phyloP scores from a whole-genome alignment of 2,329 filamentous ascomycete genomes.

The Helicocarpus griseus region DNA sequence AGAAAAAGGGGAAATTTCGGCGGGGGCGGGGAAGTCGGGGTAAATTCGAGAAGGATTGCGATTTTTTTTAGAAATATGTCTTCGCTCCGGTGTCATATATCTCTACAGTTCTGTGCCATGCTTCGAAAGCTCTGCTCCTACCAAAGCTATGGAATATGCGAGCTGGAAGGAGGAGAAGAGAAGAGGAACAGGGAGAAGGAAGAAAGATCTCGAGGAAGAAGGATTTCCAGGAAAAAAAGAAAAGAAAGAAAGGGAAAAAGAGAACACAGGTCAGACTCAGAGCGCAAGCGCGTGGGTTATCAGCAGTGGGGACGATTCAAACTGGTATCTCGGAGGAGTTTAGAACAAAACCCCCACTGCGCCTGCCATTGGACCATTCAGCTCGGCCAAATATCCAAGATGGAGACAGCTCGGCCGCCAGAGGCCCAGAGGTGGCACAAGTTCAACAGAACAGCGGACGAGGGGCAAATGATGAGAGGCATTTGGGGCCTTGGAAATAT shows the following conservation, averaged over 20 bases:
- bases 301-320: not conserved
- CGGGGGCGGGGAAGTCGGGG: not conserved
- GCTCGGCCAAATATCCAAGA: slow-evolving; percentile 1
- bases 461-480: too few species aligned
- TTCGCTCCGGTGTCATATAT: not conserved
- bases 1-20: not conserved
- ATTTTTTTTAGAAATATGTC: not conserved
- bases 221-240: not conserved
- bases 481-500: too few species aligned
- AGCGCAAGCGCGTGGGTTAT: not conserved
- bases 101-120: not conserved
- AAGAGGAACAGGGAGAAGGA: not conserved
- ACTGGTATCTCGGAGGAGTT: not conserved
- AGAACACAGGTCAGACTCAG: not conserved
- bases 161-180: not conserved
- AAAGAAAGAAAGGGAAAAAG: not conserved
- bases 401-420: not conserved
- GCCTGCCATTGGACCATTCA: not conserved
- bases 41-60: not conserved
- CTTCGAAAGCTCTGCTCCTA: not conserved
- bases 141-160: not conserved
- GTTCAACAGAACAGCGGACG: too few species aligned
- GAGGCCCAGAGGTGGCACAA: too few species aligned
- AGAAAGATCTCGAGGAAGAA: too few species aligned
- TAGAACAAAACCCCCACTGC: not conserved